phyloP scores from a whole-genome alignment of 2,329 filamentous ascomycete genomes.

The Tothia fuscella region DNA sequence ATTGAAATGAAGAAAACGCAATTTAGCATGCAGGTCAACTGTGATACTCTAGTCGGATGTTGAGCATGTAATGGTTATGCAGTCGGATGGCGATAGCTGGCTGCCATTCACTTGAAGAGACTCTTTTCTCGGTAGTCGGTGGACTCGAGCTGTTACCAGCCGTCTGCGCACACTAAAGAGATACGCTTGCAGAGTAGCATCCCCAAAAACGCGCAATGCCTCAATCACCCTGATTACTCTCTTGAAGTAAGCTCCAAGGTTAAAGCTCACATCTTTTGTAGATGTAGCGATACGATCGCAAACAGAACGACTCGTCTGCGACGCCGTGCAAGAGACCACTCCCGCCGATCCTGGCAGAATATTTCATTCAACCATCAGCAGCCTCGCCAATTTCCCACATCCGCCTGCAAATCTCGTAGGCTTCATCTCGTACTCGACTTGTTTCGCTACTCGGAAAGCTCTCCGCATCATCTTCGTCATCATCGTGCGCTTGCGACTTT shows the following conservation, averaged over 20 bases:
- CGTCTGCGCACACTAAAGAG: too few species aligned
- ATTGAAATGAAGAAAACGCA: too few species aligned
- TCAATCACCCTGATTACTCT: background rate
- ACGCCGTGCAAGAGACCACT: background rate
- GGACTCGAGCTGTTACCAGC: too few species aligned
- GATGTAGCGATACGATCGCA: background rate
- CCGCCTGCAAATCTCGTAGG: conserved; percentile 11
- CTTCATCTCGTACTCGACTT: conserved; percentile 5
- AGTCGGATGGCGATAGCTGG: too few species aligned
- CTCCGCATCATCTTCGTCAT: conserved; percentile 1
- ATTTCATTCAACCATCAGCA: background rate
- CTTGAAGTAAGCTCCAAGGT: too few species aligned
- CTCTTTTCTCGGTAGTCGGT: too few species aligned
- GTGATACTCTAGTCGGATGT: too few species aligned
- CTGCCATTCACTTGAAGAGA: too few species aligned
- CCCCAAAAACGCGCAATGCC: too few species aligned
- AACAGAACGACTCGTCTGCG: background rate
- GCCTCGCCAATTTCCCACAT: conserved; percentile 12
- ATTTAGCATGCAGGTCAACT: too few species aligned
- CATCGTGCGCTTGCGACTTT: background rate
- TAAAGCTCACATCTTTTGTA: background rate
- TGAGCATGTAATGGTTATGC: too few species aligned
- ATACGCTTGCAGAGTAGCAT: too few species aligned
- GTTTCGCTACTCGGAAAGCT: background rate
- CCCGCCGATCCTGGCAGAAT: background rate